Percentiles rank a stretch among this genome's conserved stretches.
Evolutionary conservation across 78 protist species (phyloP).

Genomic region (Isochrysis galbana): DNA sequence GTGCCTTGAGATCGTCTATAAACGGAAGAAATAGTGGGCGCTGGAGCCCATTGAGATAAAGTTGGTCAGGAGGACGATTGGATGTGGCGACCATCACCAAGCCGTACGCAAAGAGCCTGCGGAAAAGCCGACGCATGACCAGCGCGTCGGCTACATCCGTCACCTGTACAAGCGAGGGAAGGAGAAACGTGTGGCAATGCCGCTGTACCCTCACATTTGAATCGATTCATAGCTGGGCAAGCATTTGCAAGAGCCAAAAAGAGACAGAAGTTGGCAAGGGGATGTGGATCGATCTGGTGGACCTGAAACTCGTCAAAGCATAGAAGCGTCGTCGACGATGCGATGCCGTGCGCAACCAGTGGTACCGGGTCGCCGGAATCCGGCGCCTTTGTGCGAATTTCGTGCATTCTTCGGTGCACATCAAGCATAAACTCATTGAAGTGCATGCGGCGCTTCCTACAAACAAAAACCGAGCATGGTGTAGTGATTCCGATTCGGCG

Average conservation of each 20-base stretch:
- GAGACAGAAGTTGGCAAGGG: too few relatives aligned
- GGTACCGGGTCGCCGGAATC: background rate
- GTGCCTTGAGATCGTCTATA: constrained; percentile 58
- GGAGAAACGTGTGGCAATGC: background rate
- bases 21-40: constrained; percentile 83
- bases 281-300: too few relatives aligned
- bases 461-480: too few relatives aligned
- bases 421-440: constrained; percentile 90
- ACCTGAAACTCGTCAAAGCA: constrained; percentile 91
- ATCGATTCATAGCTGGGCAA: too few relatives aligned
- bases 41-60: constrained; percentile 84
- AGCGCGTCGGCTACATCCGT: constrained; percentile 91
- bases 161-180: constrained; percentile 38
- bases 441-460: constrained; percentile 77
- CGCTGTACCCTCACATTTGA: background rate
- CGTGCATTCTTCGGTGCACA: constrained; percentile 70
- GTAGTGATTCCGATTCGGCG: too few relatives aligned
- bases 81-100: constrained; percentile 84
- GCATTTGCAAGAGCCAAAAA: too few relatives aligned
- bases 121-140: constrained; percentile 82
- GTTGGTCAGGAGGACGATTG: constrained; percentile 82
- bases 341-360: constrained; percentile 48
- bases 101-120: constrained; percentile 70
- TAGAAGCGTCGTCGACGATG: constrained; percentile 61
- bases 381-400: background rate